Evolutionary conservation across 2,329 filamentous ascomycete species (phyloP).

Genomic region (Sclerotinia trifoliorum): DNA sequence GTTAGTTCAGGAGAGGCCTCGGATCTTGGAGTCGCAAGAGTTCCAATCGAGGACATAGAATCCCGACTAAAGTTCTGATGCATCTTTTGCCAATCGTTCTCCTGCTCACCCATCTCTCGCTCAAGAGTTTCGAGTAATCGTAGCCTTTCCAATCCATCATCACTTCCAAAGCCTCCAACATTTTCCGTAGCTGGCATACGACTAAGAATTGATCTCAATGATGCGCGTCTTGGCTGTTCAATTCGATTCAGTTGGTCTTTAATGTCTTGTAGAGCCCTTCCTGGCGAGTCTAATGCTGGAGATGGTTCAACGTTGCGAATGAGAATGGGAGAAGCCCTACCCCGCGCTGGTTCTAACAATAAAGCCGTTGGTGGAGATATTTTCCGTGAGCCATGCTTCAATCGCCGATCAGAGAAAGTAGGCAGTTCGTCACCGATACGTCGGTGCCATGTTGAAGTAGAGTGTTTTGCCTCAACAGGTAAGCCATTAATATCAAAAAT

Average conservation of each 20-base stretch:
- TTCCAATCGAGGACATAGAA: slow-evolving; percentile 33
- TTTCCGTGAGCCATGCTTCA: slow-evolving; percentile 48
- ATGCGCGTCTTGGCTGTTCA: slow-evolving; percentile 36
- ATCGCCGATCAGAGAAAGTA: slow-evolving; percentile 56
- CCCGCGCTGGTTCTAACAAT: slow-evolving; percentile 45
- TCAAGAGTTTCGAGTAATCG: slow-evolving; percentile 58
- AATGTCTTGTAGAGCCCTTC: slow-evolving; percentile 37
- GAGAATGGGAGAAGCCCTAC: slow-evolving; percentile 46
- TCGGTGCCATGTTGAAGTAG: slow-evolving; percentile 48
- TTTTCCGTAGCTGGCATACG: slow-evolving; percentile 28
- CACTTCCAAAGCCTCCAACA: slow-evolving; percentile 5
- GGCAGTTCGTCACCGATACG: slow-evolving; percentile 59
- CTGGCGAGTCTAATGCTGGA: slow-evolving; percentile 35
- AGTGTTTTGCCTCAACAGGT: background rate
- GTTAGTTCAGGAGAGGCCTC: slow-evolving; percentile 34
- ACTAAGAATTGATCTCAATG: slow-evolving; percentile 34
- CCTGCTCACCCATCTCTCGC: slow-evolving; percentile 59
- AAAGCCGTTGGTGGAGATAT: slow-evolving; percentile 58
- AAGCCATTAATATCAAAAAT: slow-evolving; percentile 34
- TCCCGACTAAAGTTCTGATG: slow-evolving; percentile 49
- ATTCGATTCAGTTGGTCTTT: slow-evolving; percentile 38
- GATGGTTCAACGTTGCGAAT: slow-evolving; percentile 41
- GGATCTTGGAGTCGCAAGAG: slow-evolving; percentile 32
- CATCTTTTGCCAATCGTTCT: slow-evolving; percentile 59
- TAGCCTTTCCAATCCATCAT: slow-evolving; percentile 28